Base-by-base conservation (phyloP, 2,329 filamentous ascomycete genomes). In the Sarocladium brachiariae region DNA sequence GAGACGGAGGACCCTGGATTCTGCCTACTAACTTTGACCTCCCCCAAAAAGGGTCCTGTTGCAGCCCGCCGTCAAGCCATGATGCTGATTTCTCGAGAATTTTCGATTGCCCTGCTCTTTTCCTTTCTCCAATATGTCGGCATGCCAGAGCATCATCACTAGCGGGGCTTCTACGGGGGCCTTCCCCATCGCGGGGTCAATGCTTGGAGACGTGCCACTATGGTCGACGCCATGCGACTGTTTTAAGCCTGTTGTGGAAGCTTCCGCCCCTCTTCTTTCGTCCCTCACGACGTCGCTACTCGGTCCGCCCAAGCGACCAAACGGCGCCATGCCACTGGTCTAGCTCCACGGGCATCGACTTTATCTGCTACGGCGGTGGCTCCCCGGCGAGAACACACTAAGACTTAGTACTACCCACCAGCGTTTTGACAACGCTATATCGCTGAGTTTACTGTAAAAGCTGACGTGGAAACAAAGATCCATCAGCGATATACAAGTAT, bases 111-210 rank as follows among this genome's bases (percentile, higher is more conserved):
- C 35, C 4, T 19, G n/a, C 9, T 13, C 21, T 14, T 25, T 30
- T 25, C 24, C 19, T 47, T 19, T 33, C 43, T 47, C 43, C 43
- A 47, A 47, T 47, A 47, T 33, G 31, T 47, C 18, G 19, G 19
- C 43, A 16, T 11, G 21, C 21, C 19, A 24, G 13, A 25, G 11
- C 10, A 25, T 16, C 11, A 47, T 18, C 25, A 13, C 9, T 33
- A 47, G 43, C 43, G 24, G 43, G 43, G 43, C 10, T 31, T 47
- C 16, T 33, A 25, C 43, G 43, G 43, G 43, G 43, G 43, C 4
- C 43, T 47, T 47, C 43, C 43, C 43, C 43, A 47, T 47, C 43
- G 43, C 33, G 43, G 43, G 43, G 43, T 47, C 43, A n/a, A 47
- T 19, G n/a, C 25, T 47, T 31, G 27, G 27, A 47, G 43, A 45